Percentiles rank a stretch among this genome's conserved stretches.
Evolutionary conservation across 768 basidiomycete species (phyloP).

Genomic region (Psilocybe sp.): DNA sequence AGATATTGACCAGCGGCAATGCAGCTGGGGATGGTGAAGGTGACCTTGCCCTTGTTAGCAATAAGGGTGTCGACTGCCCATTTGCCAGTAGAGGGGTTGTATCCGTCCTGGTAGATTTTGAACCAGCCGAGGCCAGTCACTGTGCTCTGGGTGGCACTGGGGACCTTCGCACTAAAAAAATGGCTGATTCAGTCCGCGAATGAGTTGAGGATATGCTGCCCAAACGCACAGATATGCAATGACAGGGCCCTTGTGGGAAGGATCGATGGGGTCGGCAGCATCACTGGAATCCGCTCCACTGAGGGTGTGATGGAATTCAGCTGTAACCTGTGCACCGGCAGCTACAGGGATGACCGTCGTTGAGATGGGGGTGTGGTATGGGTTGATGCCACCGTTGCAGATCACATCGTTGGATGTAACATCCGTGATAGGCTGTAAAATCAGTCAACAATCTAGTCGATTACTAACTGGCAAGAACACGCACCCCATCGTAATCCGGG

Average conservation of each 20-base stretch:
- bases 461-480: conserved; percentile 5
- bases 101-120: conserved; percentile 13
- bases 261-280: conserved; percentile 45
- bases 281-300: conserved; percentile 38
- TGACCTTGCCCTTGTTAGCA: conserved; percentile 15
- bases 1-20: conserved; percentile 17
- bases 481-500: conserved; percentile 42
- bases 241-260: conserved; percentile 52
- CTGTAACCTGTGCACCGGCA: conserved; percentile 50
- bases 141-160: conserved; percentile 39
- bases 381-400: conserved; percentile 61
- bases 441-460: background rate
- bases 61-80: conserved; percentile 20
- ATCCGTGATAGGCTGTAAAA: conserved; percentile 48
- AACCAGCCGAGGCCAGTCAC: conserved; percentile 18
- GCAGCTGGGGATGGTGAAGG: conserved; percentile 18
- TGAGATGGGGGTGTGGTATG: conserved; percentile 46
- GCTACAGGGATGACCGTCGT: conserved; percentile 43
- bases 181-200: background rate
- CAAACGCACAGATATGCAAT: conserved; percentile 45
- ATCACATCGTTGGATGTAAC: conserved; percentile 54
- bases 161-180: conserved; percentile 39
- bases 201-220: background rate
- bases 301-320: conserved; percentile 52
- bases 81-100: conserved; percentile 11